Percentiles rank a stretch among this genome's conserved stretches.
Evolutionary conservation across 306 rosid genomes (phyloP).

Genomic region (Cicer bijugum): DNA sequence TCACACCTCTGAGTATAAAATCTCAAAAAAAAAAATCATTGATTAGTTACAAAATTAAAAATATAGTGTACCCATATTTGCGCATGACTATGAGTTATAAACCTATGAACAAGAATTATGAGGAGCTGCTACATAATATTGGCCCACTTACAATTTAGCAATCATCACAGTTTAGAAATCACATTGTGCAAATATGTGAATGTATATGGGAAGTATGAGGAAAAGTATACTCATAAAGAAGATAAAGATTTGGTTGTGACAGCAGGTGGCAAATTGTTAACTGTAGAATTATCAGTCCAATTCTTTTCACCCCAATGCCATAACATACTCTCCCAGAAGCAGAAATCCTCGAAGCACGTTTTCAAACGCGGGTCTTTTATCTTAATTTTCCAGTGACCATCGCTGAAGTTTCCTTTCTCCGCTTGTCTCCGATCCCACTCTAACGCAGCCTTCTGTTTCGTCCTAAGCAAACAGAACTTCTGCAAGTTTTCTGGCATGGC

Average conservation of each 20-base stretch:
- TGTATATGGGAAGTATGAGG: constrained; percentile 23
- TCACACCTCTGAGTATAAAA: not conserved
- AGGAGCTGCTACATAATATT: constrained; percentile 12
- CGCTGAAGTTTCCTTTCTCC: constrained; percentile 69
- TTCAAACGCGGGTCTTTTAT: constrained; percentile 67
- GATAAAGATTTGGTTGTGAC: constrained; percentile 49
- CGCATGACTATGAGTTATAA: not conserved
- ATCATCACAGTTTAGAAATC: not conserved
- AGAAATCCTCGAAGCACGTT: constrained; percentile 71
- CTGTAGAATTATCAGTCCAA: constrained; percentile 73
- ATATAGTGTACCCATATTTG: not conserved
- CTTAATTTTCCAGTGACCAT: constrained; percentile 86
- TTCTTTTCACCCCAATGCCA: constrained; percentile 86
- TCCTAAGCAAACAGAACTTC: constrained; percentile 72
- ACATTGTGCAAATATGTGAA: constrained; percentile 28
- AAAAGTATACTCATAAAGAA: constrained; percentile 44
- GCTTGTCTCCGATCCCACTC: constrained; percentile 94
- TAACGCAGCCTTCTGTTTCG: constrained; percentile 80
- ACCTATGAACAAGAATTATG: constrained; percentile 15
- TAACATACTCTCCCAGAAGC: constrained; percentile 89
- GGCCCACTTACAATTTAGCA: constrained; percentile 15
- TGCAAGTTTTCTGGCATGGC: constrained; percentile 79
- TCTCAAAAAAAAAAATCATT: not conserved
- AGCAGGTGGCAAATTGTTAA: constrained; percentile 46
- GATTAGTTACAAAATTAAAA: not conserved